Conservation (phyloP, 1,139 yeast species). For the Spathaspora jeffriesii region DNA sequence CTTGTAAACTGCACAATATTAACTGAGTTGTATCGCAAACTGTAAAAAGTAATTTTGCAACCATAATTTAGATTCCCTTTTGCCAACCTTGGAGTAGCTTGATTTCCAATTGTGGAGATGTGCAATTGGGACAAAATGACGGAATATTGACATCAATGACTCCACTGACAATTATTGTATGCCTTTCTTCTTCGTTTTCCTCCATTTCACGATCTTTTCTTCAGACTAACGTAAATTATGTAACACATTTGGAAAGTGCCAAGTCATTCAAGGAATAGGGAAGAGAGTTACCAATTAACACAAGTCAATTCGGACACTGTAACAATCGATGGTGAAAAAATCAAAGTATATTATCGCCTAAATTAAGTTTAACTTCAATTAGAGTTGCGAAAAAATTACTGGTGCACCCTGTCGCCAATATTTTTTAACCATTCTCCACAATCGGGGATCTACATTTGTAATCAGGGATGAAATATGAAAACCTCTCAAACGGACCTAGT, state of each 20-base stretch:
- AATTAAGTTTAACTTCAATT: not conserved
- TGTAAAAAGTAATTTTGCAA: not conserved
- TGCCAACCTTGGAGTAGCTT: not conserved
- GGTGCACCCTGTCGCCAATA: not conserved
- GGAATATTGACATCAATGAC: not conserved
- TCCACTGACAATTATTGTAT: not conserved
- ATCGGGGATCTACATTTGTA: not conserved
- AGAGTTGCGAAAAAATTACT: not conserved
- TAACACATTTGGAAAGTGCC: not conserved
- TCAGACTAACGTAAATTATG: not conserved
- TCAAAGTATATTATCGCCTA: not conserved
- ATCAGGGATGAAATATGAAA: not conserved
- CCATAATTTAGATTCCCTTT: not conserved
- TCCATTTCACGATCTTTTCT: not conserved
- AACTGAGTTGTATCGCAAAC: not conserved
- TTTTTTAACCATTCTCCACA: conserved; percentile 1
- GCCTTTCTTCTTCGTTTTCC: not conserved
- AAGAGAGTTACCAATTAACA: too few relatives aligned
- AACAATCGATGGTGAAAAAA: not conserved
- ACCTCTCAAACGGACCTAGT: not conserved
- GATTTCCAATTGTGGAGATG: not conserved
- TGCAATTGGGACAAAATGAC: not conserved
- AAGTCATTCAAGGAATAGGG: not conserved
- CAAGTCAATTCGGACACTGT: not conserved
- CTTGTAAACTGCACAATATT: not conserved